Percentiles rank a stretch among this genome's conserved stretches.
Evolutionary conservation across 345 rosid genomes (phyloP).

Genomic region (Fremontodendron californicum): DNA sequence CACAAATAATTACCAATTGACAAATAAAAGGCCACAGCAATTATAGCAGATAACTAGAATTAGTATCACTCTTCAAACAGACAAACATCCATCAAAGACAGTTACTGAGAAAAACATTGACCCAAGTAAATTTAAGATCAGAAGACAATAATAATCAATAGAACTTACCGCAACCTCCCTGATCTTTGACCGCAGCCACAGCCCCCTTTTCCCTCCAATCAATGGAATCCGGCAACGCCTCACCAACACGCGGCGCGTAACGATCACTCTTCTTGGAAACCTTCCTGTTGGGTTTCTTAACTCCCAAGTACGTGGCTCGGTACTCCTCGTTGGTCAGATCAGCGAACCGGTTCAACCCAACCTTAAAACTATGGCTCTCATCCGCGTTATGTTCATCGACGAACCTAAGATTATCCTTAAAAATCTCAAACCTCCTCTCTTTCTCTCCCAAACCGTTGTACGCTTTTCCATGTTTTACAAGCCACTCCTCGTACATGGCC

Average conservation of each 20-base stretch:
- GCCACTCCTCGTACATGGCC: conserved; percentile 67
- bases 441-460: conserved; percentile 66
- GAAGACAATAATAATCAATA: background rate
- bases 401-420: conserved; percentile 78
- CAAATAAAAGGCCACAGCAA: background rate
- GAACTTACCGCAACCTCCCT: conserved; percentile 58
- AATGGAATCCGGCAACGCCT: conserved; percentile 48
- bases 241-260: conserved; percentile 39
- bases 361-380: conserved; percentile 49
- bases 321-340: conserved; percentile 90
- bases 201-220: conserved; percentile 73
- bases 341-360: conserved; percentile 83
- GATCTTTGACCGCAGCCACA: conserved; percentile 58
- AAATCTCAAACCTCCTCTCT: conserved; percentile 66
- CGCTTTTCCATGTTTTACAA: conserved; percentile 57
- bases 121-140: background rate
- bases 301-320: conserved; percentile 62
- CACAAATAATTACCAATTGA: background rate
- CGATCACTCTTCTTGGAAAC: conserved; percentile 40
- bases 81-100: background rate
- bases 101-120: background rate
- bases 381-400: conserved; percentile 71
- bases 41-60: background rate
- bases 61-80: background rate
- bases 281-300: conserved; percentile 32